Evolutionary conservation across 768 basidiomycete genomes (phyloP), one percentile per base, ranked within the genome.

Genomic region (Trametes elegans): DNA sequence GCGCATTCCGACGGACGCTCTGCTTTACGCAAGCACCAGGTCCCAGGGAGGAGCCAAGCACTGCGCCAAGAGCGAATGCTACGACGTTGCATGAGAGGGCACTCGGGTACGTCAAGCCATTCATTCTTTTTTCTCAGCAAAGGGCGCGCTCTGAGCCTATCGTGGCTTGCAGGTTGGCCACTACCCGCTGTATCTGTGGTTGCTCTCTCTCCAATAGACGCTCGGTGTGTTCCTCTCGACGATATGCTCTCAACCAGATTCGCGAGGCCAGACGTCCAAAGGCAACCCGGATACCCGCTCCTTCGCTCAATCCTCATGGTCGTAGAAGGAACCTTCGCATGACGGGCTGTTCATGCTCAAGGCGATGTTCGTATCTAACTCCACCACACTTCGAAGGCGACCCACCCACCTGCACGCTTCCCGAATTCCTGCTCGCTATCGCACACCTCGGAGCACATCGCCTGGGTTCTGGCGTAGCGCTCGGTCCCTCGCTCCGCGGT

Each of bases 251-350:
- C n/a, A n/a, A n/a, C n/a, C n/a, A n/a, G n/a, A n/a, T n/a, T n/a
- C n/a, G n/a, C n/a, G n/a, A n/a, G n/a, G n/a, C n/a, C n/a, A n/a
- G n/a, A n/a, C n/a, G n/a, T n/a, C n/a, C n/a, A n/a, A n/a, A n/a
- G n/a, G n/a, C n/a, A n/a, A n/a, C n/a, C n/a, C n/a, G n/a, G n/a
- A n/a, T n/a, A n/a, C n/a, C n/a, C n/a, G n/a, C n/a, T n/a, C n/a
- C n/a, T n/a, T n/a, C n/a, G n/a, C n/a, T n/a, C n/a, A n/a, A n/a
- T 45, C 43, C 27, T 34, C 26, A 27, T 26, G 40, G 29, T 44
- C 52, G 24, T 7, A 23, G 7, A 19, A 19, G 27, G 19, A 21
- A 44, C 28, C n/a, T 35, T 56, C 55, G 47, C 55, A 56, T 48
- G 55, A 19, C 48, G 48, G 55, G 32, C 41, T 19, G 14, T 36